phyloP scores from a whole-genome alignment of 331 rosid species.

The Ulmus americana region DNA sequence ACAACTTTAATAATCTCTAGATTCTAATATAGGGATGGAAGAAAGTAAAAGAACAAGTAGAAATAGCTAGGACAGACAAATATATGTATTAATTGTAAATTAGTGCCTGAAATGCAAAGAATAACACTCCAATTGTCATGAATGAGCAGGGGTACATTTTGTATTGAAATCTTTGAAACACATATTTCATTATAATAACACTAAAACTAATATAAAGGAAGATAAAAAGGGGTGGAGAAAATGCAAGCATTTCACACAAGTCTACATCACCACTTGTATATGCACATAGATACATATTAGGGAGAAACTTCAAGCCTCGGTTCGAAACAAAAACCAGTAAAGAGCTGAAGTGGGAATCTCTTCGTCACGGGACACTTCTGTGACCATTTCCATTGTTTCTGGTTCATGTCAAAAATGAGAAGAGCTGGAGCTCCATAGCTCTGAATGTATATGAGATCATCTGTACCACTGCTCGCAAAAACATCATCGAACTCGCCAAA shows the following conservation, averaged over 20 bases:
- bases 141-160: constrained; percentile 47
- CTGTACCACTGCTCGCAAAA: constrained; percentile 75
- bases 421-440: constrained; percentile 86
- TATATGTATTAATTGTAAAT: neutral
- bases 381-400: constrained; percentile 81
- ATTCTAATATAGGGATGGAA: constrained; percentile 3
- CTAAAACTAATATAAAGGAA: constrained; percentile 12
- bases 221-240: constrained; percentile 16
- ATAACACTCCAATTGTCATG: constrained; percentile 46
- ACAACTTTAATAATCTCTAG: neutral
- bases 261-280: constrained; percentile 26
- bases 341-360: constrained; percentile 80
- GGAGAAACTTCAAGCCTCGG: constrained; percentile 83
- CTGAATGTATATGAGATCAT: constrained; percentile 68
- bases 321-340: constrained; percentile 89
- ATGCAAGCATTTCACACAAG: constrained; percentile 30
- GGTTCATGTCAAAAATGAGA: constrained; percentile 61
- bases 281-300: constrained; percentile 32
- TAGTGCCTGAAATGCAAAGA: constrained; percentile 28
- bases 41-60: neutral
- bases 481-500: constrained; percentile 90
- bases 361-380: constrained; percentile 76
- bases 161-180: constrained; percentile 29
- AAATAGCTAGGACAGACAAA: neutral
- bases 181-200: constrained; percentile 23